Percentiles rank a stretch among this genome's conserved stretches.
phyloP scores from a whole-genome alignment of 306 rosid species.

The Medicago arabica region DNA sequence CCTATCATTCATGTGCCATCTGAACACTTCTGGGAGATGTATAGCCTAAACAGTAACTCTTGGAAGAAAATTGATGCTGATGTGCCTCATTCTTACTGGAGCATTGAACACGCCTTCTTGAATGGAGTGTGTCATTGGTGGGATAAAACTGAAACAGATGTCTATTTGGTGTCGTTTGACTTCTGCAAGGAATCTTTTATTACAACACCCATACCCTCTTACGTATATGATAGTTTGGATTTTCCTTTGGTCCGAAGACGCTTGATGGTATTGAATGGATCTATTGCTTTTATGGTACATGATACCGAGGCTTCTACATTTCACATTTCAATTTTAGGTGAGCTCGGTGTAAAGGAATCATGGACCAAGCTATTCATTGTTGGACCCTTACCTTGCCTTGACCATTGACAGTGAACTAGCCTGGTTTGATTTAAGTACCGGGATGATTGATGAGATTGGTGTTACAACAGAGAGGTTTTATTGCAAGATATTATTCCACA shows the following conservation, averaged over 20 bases:
- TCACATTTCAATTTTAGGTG: slow-evolving; percentile 11
- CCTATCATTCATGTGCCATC: too few species aligned
- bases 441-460: slow-evolving; percentile 2
- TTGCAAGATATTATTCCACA: background rate
- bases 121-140: background rate
- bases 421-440: background rate
- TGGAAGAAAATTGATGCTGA: background rate
- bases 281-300: background rate
- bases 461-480: background rate
- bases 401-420: background rate
- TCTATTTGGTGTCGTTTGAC: background rate
- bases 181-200: background rate
- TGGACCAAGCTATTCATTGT: background rate
- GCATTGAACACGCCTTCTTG: background rate
- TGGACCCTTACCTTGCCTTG: background rate
- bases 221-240: background rate
- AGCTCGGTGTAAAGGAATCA: background rate
- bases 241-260: background rate
- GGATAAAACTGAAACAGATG: background rate
- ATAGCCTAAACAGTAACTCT: background rate
- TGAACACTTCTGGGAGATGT: background rate
- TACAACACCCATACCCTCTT: background rate
- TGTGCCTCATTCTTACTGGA: background rate
- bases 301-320: background rate
- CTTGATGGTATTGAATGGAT: background rate